Evolutionary conservation across 2,329 filamentous ascomycete species (phyloP).

Genomic region (Fusarium citri): DNA sequence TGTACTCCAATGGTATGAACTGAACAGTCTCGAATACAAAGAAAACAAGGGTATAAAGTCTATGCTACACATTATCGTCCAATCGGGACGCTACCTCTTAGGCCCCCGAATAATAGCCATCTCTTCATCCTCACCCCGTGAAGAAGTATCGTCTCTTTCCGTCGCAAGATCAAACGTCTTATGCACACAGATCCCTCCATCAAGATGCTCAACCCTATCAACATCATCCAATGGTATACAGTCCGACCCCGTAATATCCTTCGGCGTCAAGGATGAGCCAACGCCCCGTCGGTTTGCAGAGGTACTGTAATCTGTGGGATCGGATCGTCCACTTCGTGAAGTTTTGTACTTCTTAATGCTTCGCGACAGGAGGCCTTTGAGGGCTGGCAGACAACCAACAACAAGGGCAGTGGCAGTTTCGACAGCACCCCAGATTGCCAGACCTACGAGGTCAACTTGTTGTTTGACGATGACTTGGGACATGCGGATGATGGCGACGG

Average conservation of each 20-base stretch:
- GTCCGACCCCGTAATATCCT: background rate
- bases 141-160: constrained; percentile 3
- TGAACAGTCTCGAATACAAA: background rate
- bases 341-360: constrained; percentile 20
- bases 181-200: constrained; percentile 23
- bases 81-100: background rate
- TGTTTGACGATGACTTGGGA: constrained; percentile 22
- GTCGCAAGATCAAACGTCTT: constrained; percentile 15
- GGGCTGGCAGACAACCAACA: constrained; percentile 17
- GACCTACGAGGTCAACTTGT: constrained; percentile 19
- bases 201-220: background rate
- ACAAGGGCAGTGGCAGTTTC: constrained; percentile 29
- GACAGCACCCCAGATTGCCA: constrained; percentile 26
- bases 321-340: constrained; percentile 5
- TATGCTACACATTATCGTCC: background rate
- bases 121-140: constrained; percentile 15
- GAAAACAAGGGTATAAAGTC: background rate
- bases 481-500: constrained; percentile 23
- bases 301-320: constrained; percentile 9
- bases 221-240: constrained; percentile 16
- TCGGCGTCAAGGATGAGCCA: constrained; percentile 11
- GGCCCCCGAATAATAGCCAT: background rate
- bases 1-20: background rate
- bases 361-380: constrained; percentile 19
- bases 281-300: constrained; percentile 8